Evolutionary conservation across 2,329 filamentous ascomycete species (phyloP).

Genomic region (Bertia moriformis): DNA sequence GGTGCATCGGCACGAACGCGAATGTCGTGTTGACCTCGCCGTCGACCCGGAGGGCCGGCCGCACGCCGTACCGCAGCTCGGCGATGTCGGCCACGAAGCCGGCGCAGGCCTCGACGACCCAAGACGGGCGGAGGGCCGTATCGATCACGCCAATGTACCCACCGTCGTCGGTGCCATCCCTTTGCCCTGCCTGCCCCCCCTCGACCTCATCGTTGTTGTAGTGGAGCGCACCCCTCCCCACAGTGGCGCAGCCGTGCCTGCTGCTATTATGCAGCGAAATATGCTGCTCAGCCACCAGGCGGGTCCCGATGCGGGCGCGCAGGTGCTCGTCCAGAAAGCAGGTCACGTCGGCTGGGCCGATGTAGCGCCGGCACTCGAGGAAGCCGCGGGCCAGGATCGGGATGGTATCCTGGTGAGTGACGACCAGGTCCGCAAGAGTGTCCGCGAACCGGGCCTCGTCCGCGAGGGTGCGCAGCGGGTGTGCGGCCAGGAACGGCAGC

Average conservation of each 20-base stretch:
- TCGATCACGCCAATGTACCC: conserved; percentile 94
- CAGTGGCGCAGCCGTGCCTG: not conserved
- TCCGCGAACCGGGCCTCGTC: conserved; percentile 87
- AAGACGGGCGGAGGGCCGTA: conserved; percentile 68
- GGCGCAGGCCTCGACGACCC: conserved; percentile 71
- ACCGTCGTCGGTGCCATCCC: conserved; percentile 19
- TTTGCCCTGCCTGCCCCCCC: not conserved
- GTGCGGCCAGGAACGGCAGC: conserved; percentile 62
- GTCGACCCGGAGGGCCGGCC: conserved; percentile 66
- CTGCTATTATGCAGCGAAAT: conserved; percentile 68
- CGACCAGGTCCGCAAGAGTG: conserved; percentile 84
- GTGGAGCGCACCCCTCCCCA: no score
- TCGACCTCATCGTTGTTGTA: not conserved
- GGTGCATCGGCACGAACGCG: conserved; percentile 84
- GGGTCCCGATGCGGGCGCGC: conserved; percentile 81
- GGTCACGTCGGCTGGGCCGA: conserved; percentile 69
- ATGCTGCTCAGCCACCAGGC: conserved; percentile 94
- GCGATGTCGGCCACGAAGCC: conserved; percentile 90
- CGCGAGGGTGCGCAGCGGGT: conserved; percentile 58
- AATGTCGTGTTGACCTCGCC: conserved; percentile 80
- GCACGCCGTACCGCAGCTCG: conserved; percentile 84
- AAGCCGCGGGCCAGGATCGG: conserved; percentile 84
- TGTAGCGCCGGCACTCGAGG: conserved; percentile 82
- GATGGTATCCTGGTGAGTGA: conserved; percentile 88
- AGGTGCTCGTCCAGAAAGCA: conserved; percentile 86